A percentile compares a stretch with the other conserved stretches of the same genome.
These are phyloP conservation scores for Litsea cubeba DNA, from an alignment of 164 flowering plant genomes.

Conservation along the genomic window DNA sequence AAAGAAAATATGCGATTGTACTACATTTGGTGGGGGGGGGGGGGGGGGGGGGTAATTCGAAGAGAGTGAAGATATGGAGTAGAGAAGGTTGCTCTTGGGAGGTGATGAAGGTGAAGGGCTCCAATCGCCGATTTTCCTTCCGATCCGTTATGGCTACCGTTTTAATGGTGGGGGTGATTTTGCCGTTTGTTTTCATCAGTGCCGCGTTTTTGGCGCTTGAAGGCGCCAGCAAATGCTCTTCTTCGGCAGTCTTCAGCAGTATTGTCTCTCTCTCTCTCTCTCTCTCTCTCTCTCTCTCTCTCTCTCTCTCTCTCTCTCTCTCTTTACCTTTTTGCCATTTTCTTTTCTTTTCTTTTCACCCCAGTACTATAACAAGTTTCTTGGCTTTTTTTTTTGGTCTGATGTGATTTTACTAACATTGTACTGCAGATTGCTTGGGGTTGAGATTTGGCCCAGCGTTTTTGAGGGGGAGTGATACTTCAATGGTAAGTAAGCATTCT, in stretches of 20 bases:
- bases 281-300: no score
- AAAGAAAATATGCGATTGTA: slow-evolving; percentile 42
- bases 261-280: slow-evolving; percentile 9
- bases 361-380: not conserved
- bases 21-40: slow-evolving; percentile 41
- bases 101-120: slow-evolving; percentile 32
- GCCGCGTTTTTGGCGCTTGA: slow-evolving; percentile 52
- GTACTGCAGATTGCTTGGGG: slow-evolving; percentile 40
- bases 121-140: slow-evolving; percentile 31
- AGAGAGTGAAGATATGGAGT: slow-evolving; percentile 19
- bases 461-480: slow-evolving; percentile 38
- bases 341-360: not conserved
- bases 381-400: not conserved
- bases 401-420: not conserved
- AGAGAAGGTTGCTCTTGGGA: slow-evolving; percentile 13
- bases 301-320: no score
- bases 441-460: slow-evolving; percentile 26
- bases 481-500: slow-evolving; percentile 29
- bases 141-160: slow-evolving; percentile 36
- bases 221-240: slow-evolving; percentile 43
- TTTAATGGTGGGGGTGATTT: slow-evolving; percentile 35
- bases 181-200: slow-evolving; percentile 58
- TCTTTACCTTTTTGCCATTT: slow-evolving; percentile 3
- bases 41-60: not conserved
- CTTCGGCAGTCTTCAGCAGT: slow-evolving; percentile 26